These are phyloP conservation scores for Strobilomyces echinocephalus DNA, from an alignment of 768 basidiomycete genomes.

Conservation along the genomic window DNA sequence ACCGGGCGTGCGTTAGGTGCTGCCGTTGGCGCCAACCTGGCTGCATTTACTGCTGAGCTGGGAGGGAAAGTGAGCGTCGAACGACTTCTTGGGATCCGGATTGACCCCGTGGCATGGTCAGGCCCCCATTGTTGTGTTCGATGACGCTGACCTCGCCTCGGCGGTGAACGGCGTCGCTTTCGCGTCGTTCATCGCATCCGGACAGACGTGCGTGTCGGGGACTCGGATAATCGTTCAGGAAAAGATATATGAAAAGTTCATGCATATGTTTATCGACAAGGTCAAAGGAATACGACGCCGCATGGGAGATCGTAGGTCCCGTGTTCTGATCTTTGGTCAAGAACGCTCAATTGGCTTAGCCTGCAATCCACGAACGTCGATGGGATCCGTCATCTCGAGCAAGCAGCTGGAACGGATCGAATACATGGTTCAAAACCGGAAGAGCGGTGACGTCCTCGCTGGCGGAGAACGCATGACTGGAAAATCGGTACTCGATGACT, in stretches of 20 bases:
- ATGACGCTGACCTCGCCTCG: conserved; percentile 67
- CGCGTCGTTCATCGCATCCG: conserved; percentile 80
- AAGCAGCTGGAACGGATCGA: conserved; percentile 64
- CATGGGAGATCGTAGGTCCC: conserved; percentile 74
- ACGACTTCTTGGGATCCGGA: background rate
- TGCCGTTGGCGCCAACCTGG: conserved; percentile 69
- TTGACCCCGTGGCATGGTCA: conserved; percentile 26
- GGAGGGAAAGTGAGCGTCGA: conserved; percentile 65
- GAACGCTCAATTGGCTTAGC: conserved; percentile 38
- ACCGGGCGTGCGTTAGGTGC: conserved; percentile 73
- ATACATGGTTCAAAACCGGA: conserved; percentile 44
- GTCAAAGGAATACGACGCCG: conserved; percentile 53
- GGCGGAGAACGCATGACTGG: conserved; percentile 69
- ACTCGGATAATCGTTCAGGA: conserved; percentile 75
- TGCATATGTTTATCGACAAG: conserved; percentile 58
- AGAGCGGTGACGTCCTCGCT: conserved; percentile 45
- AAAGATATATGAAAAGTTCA: conserved; percentile 62
- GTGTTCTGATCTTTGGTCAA: background rate
- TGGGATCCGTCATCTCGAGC: conserved; percentile 76
- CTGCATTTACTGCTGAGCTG: conserved; percentile 75
- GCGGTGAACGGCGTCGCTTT: conserved; percentile 83
- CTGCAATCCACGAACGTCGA: conserved; percentile 60
- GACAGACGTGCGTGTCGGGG: conserved; percentile 91
- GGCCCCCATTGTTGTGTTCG: conserved; percentile 78
- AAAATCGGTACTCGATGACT: conserved; percentile 59